Percentiles rank a stretch among this genome's conserved stretches.
phyloP scores from a whole-genome alignment of 768 basidiomycete species.

The Leccinum olivaceopallidum region DNA sequence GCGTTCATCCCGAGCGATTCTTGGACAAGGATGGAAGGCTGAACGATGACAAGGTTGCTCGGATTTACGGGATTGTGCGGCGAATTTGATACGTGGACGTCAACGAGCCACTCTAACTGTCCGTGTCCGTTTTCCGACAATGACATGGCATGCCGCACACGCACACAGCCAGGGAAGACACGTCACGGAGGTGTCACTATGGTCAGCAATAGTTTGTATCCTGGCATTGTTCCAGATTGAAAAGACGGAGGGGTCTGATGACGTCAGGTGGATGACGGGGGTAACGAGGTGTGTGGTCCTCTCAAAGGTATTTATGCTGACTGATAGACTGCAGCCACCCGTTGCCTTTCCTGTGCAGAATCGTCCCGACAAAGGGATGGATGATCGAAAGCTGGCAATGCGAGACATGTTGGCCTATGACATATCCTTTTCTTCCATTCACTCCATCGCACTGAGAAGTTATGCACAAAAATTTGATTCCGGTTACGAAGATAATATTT shows the following conservation, averaged over 20 bases:
- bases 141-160: too few species aligned
- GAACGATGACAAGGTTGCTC: background rate
- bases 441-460: too few species aligned
- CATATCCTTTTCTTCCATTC: too few species aligned
- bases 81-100: background rate
- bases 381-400: background rate
- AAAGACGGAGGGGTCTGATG: conserved; percentile 2
- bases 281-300: too few species aligned
- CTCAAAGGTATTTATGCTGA: too few species aligned
- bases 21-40: background rate
- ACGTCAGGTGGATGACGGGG: conserved; percentile 17
- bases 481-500: background rate
- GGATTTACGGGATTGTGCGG: background rate
- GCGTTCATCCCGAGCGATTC: background rate
- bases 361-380: background rate
- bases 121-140: background rate
- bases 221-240: too few species aligned
- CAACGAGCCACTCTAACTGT: background rate
- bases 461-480: too few species aligned
- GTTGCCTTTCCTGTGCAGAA: conserved; percentile 4
- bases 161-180: too few species aligned
- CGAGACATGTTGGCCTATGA: too few species aligned
- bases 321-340: conserved; percentile 8
- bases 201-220: too few species aligned
- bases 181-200: too few species aligned